phyloP scores from a whole-genome alignment of 345 rosid species.

The Euphorbia tirucalli region DNA sequence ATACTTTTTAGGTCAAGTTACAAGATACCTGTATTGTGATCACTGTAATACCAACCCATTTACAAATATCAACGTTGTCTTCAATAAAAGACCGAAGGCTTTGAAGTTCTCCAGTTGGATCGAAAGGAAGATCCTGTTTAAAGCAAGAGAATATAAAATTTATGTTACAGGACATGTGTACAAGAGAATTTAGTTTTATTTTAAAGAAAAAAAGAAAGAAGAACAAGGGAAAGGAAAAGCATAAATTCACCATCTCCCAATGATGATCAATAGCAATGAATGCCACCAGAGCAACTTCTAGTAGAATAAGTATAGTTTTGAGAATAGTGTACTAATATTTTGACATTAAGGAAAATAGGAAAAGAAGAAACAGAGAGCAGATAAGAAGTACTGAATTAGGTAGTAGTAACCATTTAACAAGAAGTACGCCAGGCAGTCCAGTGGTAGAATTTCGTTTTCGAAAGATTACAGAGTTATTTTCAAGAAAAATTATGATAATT shows the following conservation, averaged over 20 bases:
- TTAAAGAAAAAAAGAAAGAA: not conserved
- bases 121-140: constrained; percentile 77
- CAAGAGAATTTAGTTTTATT: not conserved
- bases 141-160: constrained; percentile 4
- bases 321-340: constrained; percentile 61
- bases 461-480: not conserved
- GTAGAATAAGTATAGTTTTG: constrained; percentile 49
- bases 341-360: constrained; percentile 32
- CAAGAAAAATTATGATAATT: not conserved
- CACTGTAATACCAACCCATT: constrained; percentile 80
- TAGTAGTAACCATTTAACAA: not conserved
- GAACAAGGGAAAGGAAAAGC: not conserved
- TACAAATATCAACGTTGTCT: constrained; percentile 63
- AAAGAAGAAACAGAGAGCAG: not conserved
- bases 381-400: not conserved
- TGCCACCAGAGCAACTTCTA: constrained; percentile 78
- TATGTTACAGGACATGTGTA: not conserved
- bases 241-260: constrained; percentile 68
- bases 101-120: constrained; percentile 85
- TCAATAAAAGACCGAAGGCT: constrained; percentile 64
- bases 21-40: constrained; percentile 59
- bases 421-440: not conserved
- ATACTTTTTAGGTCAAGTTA: constrained; percentile 1
- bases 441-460: not conserved
- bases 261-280: constrained; percentile 73